Evolutionary conservation across 2,329 filamentous ascomycete genomes (phyloP).

Genomic region (Neonectria ditissima): DNA sequence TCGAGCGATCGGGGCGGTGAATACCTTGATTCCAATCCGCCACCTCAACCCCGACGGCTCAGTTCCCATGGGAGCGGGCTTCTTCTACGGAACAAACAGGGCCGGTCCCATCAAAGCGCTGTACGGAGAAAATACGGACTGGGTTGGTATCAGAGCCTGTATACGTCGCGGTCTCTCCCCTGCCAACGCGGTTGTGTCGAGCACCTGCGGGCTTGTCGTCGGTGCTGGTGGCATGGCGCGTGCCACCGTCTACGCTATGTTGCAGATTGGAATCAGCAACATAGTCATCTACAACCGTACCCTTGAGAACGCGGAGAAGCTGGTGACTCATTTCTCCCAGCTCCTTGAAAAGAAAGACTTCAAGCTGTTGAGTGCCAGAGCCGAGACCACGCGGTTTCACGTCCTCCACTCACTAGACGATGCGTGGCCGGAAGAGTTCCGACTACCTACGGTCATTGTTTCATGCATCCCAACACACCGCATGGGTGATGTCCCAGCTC

Average conservation of each 20-base stretch:
- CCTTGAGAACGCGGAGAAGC: conserved; percentile 70
- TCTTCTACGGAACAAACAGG: conserved; percentile 66
- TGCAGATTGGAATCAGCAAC: conserved; percentile 80
- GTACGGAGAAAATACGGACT: conserved; percentile 85
- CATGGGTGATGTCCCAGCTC: conserved; percentile 71
- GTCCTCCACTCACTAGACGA: conserved; percentile 70
- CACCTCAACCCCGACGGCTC: conserved; percentile 67
- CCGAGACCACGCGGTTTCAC: conserved; percentile 61
- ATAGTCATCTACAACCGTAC: conserved; percentile 83
- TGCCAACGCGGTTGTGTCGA: conserved; percentile 71
- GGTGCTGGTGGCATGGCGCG: conserved; percentile 82
- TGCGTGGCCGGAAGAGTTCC: conserved; percentile 73
- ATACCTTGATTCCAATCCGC: conserved; percentile 79
- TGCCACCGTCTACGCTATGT: conserved; percentile 81
- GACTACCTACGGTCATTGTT: conserved; percentile 78
- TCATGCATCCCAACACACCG: conserved; percentile 81
- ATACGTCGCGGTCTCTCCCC: conserved; percentile 79
- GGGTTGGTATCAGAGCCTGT: conserved; percentile 82
- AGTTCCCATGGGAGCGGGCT: conserved; percentile 66
- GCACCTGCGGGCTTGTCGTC: conserved; percentile 68
- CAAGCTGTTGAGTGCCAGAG: conserved; percentile 56
- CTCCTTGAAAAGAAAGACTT: conserved; percentile 59
- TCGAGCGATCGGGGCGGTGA: conserved; percentile 79
- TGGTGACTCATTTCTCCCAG: conserved; percentile 77
- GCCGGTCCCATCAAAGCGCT: conserved; percentile 75